A percentile compares a stretch with the other conserved stretches of the same genome.
Conservation (phyloP, 345 rosid species). For the Camelina laxa region DNA sequence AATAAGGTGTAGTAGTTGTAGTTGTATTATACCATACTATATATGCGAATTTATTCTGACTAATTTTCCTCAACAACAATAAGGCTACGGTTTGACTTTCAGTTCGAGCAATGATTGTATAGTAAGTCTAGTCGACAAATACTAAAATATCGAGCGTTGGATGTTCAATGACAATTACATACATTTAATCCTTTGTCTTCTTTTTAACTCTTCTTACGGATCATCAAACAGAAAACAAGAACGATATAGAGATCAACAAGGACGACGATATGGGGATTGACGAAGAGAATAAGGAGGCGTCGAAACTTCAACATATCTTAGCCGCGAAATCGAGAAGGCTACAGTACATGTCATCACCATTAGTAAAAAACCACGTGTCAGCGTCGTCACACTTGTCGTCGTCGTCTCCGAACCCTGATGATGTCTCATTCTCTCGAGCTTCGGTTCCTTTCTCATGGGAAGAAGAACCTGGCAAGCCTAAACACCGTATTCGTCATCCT, state of each 20-base stretch:
- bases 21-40: background rate
- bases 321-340: constrained; percentile 38
- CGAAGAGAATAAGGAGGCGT: constrained; percentile 31
- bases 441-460: constrained; percentile 87
- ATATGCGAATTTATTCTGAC: constrained; percentile 19
- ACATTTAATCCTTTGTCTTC: constrained; percentile 31
- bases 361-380: constrained; percentile 26
- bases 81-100: constrained; percentile 41
- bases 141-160: background rate
- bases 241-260: background rate
- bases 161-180: constrained; percentile 11
- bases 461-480: constrained; percentile 86
- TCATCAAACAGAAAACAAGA: constrained; percentile 8
- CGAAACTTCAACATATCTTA: constrained; percentile 47
- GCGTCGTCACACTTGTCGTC: constrained; percentile 26
- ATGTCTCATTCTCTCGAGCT: constrained; percentile 60
- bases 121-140: constrained; percentile 4
- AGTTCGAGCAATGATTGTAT: constrained; percentile 16
- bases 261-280: constrained; percentile 34
- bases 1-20: background rate
- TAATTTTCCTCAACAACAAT: constrained; percentile 36
- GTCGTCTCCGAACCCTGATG: constrained; percentile 33
- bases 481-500: constrained; percentile 40
- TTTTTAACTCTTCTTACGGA: constrained; percentile 4
- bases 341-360: constrained; percentile 47